phyloP scores from a whole-genome alignment of 2,329 filamentous ascomycete genomes.

The Alternaria dauci region DNA sequence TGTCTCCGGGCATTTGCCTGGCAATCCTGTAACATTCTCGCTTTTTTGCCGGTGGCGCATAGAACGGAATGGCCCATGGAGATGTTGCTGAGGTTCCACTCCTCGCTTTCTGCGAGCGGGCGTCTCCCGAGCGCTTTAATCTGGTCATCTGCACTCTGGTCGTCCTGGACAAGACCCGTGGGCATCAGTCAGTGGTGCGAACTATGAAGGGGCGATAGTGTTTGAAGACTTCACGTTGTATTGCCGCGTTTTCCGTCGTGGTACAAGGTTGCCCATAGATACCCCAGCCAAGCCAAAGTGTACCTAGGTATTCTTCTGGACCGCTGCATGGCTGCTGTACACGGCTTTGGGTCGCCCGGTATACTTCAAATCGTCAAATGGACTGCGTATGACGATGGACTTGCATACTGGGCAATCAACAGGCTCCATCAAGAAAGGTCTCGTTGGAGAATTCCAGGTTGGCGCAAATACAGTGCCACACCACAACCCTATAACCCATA shows the following conservation, averaged over 20 bases:
- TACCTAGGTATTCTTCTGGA: neutral
- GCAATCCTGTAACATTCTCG: neutral
- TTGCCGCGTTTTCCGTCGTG: neutral
- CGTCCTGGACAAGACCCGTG: too few relatives aligned
- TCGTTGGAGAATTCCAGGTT: neutral
- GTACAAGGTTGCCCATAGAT: neutral
- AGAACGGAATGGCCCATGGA: neutral
- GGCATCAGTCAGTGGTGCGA: too few relatives aligned
- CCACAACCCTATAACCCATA: neutral
- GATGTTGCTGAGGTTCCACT: neutral
- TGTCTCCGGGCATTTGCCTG: neutral
- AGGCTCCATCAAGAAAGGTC: neutral
- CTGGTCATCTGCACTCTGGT: neutral
- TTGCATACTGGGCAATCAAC: neutral
- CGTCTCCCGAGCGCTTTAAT: neutral
- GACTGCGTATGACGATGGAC: constrained; percentile 1
- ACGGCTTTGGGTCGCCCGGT: neutral
- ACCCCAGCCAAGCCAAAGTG: neutral
- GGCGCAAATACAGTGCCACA: neutral
- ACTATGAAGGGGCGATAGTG: neutral
- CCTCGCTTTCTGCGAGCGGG: neutral
- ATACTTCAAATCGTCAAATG: constrained; percentile 4
- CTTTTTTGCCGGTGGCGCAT: neutral
- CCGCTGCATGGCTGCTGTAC: neutral
- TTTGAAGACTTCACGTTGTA: neutral